Evolutionary conservation across 306 rosid genomes (phyloP), one percentile per base, ranked within the genome.

Genomic region (Fragaria vesca): DNA sequence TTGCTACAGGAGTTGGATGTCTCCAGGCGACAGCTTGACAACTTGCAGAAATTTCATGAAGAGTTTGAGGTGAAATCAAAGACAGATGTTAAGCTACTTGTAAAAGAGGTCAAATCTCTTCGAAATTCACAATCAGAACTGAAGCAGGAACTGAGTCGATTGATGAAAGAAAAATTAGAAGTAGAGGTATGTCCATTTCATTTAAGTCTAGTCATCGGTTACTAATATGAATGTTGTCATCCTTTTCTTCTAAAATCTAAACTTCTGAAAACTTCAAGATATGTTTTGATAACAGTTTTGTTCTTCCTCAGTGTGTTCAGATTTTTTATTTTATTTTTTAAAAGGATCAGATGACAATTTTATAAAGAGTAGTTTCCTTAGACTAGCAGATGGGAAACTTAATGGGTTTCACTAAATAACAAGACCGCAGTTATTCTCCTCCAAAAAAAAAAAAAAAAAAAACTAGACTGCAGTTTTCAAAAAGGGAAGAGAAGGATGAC

Each of bases 71-170:
- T 45, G 66, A 92, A 95, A 87, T 88, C 98, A 78, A 95, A 95
- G 91, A 81, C 91, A 73, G 97, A 95, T 78, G 78, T 86, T 28
- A 91, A 92, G 87, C 68, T 95, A 85, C 90, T 95, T 71, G 80
- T 89, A 61, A 88, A 92, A 84, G 99, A 95, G 85, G 95, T 93
- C 81, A 95, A 91, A 84, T 86, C 92, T 76, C 97, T 95, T 72
- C 85, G 96, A 83, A 89, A 63, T 79, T 85, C 97, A 75, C 93
- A 92, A 80, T 78, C 75, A 80, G 93, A 95, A 74, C 74, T 95
- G 89, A 95, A 91, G 86, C 92, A 86, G 79, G 97, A 95, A 74
- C 91, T 90, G 66, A 72, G 93, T 11, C 88, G 85, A 72, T 62
- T 91, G 84, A 85, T 81, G 86, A 88, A 91, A 84, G 98, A 92